These are phyloP conservation scores for Globisporangium apiculatum DNA, from an alignment of 352 stramenopile genomes.

Conservation along the genomic window DNA sequence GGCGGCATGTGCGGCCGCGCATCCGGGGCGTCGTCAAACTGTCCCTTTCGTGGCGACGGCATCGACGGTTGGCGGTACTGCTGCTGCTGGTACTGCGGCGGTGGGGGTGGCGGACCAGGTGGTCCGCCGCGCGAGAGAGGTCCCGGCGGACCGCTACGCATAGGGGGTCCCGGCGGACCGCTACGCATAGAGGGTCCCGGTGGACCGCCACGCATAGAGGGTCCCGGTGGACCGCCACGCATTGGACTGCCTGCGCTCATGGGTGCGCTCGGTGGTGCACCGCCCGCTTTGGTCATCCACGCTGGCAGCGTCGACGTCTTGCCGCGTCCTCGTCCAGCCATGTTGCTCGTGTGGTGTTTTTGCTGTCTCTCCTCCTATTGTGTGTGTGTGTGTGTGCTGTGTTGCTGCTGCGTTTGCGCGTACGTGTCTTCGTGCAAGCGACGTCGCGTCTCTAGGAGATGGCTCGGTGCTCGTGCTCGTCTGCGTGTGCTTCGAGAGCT, in stretches of 20 bases:
- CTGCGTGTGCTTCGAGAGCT: too few relatives aligned
- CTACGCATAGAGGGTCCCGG: not conserved
- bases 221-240: not conserved
- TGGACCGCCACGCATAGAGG: not conserved
- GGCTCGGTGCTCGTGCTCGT: too few relatives aligned
- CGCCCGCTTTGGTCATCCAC: slow-evolving; percentile 77
- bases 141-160: not conserved
- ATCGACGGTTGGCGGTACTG: slow-evolving; percentile 9
- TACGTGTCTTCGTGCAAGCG: not conserved
- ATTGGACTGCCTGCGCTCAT: not conserved
- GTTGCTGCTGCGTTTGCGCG: not conserved
- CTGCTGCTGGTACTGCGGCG: slow-evolving; percentile 10
- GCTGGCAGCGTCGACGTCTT: slow-evolving; percentile 65
- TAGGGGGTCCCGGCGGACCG: not conserved
- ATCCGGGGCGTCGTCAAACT: slow-evolving; percentile 63
- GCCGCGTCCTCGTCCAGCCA: slow-evolving; percentile 77
- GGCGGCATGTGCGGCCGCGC: slow-evolving; percentile 13
- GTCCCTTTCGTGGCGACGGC: slow-evolving; percentile 27
- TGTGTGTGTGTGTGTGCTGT: not conserved
- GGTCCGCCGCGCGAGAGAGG: not conserved
- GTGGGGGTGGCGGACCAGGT: slow-evolving; percentile 10
- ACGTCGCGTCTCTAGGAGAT: too few relatives aligned
- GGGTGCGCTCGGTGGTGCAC: slow-evolving; percentile 3
- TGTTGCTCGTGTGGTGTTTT: slow-evolving; percentile 12
- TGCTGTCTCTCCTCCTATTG: not conserved